Evolutionary conservation across 2,329 filamentous ascomycete genomes (phyloP), one percentile per base, ranked within the genome.

Genomic region (Alternaria brassicae): DNA sequence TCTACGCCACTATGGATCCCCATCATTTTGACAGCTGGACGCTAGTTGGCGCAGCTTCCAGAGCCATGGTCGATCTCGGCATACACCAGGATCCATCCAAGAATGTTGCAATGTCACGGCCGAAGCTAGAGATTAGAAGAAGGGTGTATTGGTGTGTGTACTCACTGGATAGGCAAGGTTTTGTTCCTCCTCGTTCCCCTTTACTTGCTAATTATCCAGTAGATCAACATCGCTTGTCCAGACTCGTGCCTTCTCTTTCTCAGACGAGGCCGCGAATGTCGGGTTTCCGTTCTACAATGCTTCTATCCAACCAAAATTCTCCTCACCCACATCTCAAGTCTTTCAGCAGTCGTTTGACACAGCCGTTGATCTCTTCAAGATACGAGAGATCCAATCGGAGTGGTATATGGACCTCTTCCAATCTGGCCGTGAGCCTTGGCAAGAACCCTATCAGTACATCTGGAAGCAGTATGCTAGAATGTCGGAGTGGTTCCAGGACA

Each of bases 1-100:
- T 96, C 69, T 98, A 97, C 76, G 89, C 94, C 3, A 91, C 95
- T 81, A 83, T 97, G 49, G 93, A 98, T 69, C 93, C 94, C 2
- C 87, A 89, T 40, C 92, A 96, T 73, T 97, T 97, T 72, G 93
- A 97, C 72, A 92, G 90, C 69, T 98, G 95, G 93, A 93, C 95
- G 65, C 80, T 97, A 62, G 91, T 97, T 56, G 95, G 94, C 6
- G 93, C 95, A 74, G 93, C 94, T 6, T 91, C 91, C 39, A 88
- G 94, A 58, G 91, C 93, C 6, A 88, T 94, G 72, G 86, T 97
- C 21, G 95, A 99, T 79, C 81, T 97, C 28, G 95, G 95, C 7
- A 88, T 96, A 58, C 95, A 98, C 77, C 94, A 97, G 78, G 94
- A 98, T 67, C 92, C 93, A 3, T 89, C 91, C 0, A 84, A 86